phyloP scores from a whole-genome alignment of 345 rosid species.

The Eucalyptus polyanthemos region DNA sequence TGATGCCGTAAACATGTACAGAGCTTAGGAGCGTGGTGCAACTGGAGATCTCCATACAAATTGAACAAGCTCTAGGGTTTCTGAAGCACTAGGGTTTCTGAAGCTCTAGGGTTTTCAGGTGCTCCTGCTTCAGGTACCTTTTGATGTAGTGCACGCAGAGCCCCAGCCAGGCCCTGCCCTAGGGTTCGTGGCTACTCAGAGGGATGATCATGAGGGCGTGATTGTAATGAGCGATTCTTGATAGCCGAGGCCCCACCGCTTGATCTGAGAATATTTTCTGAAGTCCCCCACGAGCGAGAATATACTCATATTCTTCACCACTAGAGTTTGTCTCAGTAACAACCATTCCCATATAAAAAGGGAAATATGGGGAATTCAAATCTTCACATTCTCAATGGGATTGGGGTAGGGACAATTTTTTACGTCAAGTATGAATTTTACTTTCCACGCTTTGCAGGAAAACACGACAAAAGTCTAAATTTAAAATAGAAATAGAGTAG shows the following conservation, averaged over 20 bases:
- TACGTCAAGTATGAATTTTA: too few species aligned
- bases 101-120: not conserved
- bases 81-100: not conserved
- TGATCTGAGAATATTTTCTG: not conserved
- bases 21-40: not conserved
- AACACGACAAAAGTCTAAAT: rapidly evolving
- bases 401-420: too few species aligned
- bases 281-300: not conserved
- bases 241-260: slow-evolving; percentile 10
- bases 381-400: rapidly evolving
- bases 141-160: not conserved
- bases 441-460: rapidly evolving
- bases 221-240: slow-evolving; percentile 3
- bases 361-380: rapidly evolving
- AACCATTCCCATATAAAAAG: rapidly evolving
- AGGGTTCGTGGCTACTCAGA: not conserved
- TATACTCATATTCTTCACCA: not conserved
- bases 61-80: not conserved
- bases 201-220: slow-evolving; percentile 14
- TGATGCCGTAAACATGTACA: not conserved
- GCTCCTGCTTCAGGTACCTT: not conserved
- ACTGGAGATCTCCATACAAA: not conserved
- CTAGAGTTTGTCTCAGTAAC: rapidly evolving
- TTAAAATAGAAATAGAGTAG: rapidly evolving
- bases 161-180: not conserved